Conservation (phyloP, 208 protist genomes). For the Trypanosoma melophagium region DNA sequence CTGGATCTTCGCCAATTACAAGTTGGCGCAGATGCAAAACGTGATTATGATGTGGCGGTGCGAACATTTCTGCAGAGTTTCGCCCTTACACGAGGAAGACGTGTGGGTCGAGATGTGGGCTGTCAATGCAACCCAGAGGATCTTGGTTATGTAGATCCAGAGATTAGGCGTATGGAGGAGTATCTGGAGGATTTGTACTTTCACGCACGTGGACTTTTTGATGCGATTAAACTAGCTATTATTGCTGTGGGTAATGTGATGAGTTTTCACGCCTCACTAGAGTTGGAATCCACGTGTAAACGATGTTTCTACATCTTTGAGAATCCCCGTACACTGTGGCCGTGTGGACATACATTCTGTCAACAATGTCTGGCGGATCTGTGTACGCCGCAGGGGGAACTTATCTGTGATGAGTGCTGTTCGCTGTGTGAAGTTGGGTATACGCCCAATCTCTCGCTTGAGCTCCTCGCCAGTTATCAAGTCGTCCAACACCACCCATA, state of each 20-base stretch:
- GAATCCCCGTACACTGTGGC: conserved; percentile 80
- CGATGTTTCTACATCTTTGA: conserved; percentile 87
- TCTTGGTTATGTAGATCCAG: conserved; percentile 70
- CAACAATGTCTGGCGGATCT: conserved; percentile 68
- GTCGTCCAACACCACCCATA: conserved; percentile 22
- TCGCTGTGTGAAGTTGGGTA: conserved; percentile 80
- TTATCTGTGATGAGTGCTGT: conserved; percentile 87
- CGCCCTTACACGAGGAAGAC: conserved; percentile 31
- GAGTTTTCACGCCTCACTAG: conserved; percentile 80
- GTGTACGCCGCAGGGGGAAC: conserved; percentile 72
- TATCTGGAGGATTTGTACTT: conserved; percentile 72
- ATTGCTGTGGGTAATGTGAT: conserved; percentile 79
- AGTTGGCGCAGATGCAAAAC: neutral
- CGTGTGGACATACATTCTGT: conserved; percentile 90
- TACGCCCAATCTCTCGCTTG: conserved; percentile 77
- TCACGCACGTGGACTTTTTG: conserved; percentile 61
- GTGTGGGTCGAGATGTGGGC: conserved; percentile 37
- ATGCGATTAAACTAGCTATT: conserved; percentile 56
- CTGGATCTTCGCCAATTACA: conserved; percentile 32
- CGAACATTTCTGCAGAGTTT: conserved; percentile 66
- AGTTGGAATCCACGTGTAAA: conserved; percentile 86
- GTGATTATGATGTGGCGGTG: conserved; percentile 32
- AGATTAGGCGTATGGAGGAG: conserved; percentile 49
- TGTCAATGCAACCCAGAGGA: conserved; percentile 74
- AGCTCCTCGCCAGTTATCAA: conserved; percentile 82